Conservation (phyloP, 1,284 basidiomycete genomes). For the Sphaerobolus stellatus region DNA sequence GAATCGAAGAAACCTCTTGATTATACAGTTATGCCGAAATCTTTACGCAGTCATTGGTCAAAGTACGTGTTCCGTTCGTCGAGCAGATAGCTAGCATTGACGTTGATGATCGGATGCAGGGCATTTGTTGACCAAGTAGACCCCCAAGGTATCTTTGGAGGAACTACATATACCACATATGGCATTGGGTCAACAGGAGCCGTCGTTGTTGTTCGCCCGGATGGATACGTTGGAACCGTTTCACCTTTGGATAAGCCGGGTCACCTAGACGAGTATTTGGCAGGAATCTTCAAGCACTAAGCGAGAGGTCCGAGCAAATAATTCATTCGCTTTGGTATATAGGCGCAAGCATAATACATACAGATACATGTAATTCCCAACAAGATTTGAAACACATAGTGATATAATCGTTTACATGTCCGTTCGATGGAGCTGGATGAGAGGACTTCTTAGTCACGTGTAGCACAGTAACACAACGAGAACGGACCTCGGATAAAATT, state of each 20-base stretch:
- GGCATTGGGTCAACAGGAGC: constrained; percentile 59
- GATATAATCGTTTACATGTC: not conserved
- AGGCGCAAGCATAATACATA: not conserved
- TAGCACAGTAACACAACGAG: not conserved
- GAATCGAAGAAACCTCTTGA: constrained; percentile 47
- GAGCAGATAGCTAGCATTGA: not conserved
- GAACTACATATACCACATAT: constrained; percentile 52
- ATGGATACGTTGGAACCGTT: constrained; percentile 69
- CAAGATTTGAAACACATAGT: not conserved
- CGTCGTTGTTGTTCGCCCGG: constrained; percentile 68
- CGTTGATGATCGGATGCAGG: constrained; percentile 33
- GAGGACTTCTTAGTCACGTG: not conserved
- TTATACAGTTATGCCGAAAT: constrained; percentile 49
- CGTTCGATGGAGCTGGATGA: not conserved
- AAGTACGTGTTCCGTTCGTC: constrained; percentile 42
- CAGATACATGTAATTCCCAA: not conserved
- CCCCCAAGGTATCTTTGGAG: constrained; percentile 38
- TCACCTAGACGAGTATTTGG: constrained; percentile 55
- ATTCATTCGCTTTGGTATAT: not conserved
- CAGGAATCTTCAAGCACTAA: constrained; percentile 34
- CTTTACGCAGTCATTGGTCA: constrained; percentile 63
- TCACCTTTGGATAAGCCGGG: constrained; percentile 46
- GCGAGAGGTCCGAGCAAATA: not conserved
- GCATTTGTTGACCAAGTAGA: constrained; percentile 50
- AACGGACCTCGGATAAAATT: constrained; percentile 21